Conservation (phyloP, 2,329 filamentous ascomycete genomes). For the Aspergillus cejpii region DNA sequence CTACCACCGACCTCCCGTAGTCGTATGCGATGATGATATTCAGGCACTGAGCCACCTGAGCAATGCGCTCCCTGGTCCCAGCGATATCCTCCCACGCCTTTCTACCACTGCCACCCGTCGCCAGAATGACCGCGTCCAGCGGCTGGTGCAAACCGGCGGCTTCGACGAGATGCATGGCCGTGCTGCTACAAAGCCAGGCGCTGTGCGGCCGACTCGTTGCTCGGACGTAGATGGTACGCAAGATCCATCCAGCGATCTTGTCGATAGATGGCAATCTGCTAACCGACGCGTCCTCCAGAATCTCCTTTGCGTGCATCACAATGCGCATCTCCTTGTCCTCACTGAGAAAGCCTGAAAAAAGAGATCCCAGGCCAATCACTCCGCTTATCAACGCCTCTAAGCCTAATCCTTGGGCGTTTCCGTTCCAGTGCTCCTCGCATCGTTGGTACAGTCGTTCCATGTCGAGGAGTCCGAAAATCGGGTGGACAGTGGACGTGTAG, state of each 20-base stretch:
- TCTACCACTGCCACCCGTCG: conserved; percentile 7
- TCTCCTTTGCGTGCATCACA: conserved; percentile 34
- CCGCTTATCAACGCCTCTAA: conserved; percentile 32
- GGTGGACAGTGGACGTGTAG: conserved; percentile 27
- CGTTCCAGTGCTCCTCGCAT: conserved; percentile 28
- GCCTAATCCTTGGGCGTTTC: conserved; percentile 18
- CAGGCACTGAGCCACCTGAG: conserved; percentile 25
- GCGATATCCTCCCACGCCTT: conserved; percentile 13
- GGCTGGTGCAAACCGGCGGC: conserved; percentile 33
- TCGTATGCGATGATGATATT: conserved; percentile 31
- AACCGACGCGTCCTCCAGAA: conserved; percentile 37
- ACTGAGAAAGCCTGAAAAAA: conserved; percentile 22
- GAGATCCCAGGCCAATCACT: conserved; percentile 28
- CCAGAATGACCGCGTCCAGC: conserved; percentile 15
- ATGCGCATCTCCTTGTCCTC: conserved; percentile 23
- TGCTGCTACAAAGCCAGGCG: conserved; percentile 51
- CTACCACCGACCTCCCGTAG: conserved; percentile 28
- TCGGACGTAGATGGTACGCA: conserved; percentile 47
- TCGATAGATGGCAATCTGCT: conserved; percentile 24
- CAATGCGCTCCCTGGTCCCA: conserved; percentile 16
- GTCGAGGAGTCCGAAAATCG: conserved; percentile 30
- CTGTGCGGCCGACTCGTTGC: conserved; percentile 46
- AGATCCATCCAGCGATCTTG: conserved; percentile 39
- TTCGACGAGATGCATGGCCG: conserved; percentile 51
- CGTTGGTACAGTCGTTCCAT: conserved; percentile 18